phyloP scores from a whole-genome alignment of 805 yeast genomes.

The Suhomyces sp. region DNA sequence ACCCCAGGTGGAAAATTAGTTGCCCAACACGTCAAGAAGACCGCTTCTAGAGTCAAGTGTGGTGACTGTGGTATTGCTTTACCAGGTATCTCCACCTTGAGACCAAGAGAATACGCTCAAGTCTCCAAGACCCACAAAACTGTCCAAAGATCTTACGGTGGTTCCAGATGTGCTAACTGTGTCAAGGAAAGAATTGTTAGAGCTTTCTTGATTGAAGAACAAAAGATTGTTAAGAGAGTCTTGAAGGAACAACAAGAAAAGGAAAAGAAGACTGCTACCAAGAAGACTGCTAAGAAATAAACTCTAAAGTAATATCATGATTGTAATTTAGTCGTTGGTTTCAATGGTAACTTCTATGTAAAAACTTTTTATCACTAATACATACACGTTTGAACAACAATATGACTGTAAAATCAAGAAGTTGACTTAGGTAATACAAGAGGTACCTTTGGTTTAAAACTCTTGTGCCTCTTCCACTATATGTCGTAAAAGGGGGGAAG shows the following conservation, averaged over 20 bases:
- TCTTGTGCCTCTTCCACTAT: too few species aligned
- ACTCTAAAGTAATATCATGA: constrained; percentile 10
- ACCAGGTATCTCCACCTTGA: constrained; percentile 87
- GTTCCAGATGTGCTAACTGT: constrained; percentile 96
- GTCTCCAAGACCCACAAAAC: constrained; percentile 96
- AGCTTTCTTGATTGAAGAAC: constrained; percentile 99
- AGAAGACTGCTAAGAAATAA: constrained; percentile 36
- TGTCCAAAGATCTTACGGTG: constrained; percentile 99
- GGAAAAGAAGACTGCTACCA: constrained; percentile 61
- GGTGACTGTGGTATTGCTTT: constrained; percentile 84
- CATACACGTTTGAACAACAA: constrained; percentile 11
- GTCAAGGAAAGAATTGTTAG: constrained; percentile 99
- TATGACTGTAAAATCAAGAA: too few species aligned
- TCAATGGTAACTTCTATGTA: constrained; percentile 14
- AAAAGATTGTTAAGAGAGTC: constrained; percentile 99
- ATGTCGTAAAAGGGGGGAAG: too few species aligned
- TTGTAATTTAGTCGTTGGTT: constrained; percentile 14
- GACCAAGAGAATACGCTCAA: constrained; percentile 98
- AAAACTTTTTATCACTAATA: constrained; percentile 13
- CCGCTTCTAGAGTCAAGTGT: constrained; percentile 83
- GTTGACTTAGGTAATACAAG: too few species aligned
- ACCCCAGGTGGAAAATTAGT: constrained; percentile 99
- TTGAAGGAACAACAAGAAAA: constrained; percentile 93
- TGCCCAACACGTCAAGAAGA: constrained; percentile 96
- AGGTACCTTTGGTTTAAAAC: too few species aligned